These are phyloP conservation scores for Cucurbita ficifolia DNA, from an alignment of 306 rosid genomes.

Conservation along the genomic window DNA sequence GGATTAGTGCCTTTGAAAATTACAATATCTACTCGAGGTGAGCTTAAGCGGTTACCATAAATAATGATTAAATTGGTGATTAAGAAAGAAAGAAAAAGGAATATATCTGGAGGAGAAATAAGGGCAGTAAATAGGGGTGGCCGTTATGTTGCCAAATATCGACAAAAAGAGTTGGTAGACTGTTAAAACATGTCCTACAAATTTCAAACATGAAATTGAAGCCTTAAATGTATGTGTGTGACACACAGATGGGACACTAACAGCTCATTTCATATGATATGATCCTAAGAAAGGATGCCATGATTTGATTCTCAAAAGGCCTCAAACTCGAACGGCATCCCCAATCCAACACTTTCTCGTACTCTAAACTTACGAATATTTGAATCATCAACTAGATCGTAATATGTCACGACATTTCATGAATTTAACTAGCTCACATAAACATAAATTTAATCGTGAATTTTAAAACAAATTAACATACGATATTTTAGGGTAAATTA, in stretches of 20 bases:
- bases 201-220: not conserved
- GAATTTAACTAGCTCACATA: too few species aligned
- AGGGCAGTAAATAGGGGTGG: not conserved
- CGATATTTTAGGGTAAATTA: too few species aligned
- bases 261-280: constrained; percentile 63
- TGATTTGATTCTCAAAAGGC: constrained; percentile 55
- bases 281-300: constrained; percentile 17
- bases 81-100: not conserved
- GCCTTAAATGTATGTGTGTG: not conserved
- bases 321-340: not conserved
- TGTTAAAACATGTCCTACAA: constrained; percentile 1
- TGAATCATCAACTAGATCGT: not conserved
- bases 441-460: too few species aligned
- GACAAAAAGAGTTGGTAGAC: not conserved
- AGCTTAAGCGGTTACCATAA: too few species aligned
- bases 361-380: not conserved
- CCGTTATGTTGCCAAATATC: not conserved
- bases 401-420: not conserved
- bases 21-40: too few species aligned
- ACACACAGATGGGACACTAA: constrained; percentile 43
- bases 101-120: not conserved
- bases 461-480: too few species aligned
- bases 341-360: not conserved
- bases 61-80: not conserved
- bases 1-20: accelerated